Percentiles rank a stretch among this genome's conserved stretches.
Conservation (phyloP, 495 filamentous ascomycete species). For the Jackrogersella minutella region DNA sequence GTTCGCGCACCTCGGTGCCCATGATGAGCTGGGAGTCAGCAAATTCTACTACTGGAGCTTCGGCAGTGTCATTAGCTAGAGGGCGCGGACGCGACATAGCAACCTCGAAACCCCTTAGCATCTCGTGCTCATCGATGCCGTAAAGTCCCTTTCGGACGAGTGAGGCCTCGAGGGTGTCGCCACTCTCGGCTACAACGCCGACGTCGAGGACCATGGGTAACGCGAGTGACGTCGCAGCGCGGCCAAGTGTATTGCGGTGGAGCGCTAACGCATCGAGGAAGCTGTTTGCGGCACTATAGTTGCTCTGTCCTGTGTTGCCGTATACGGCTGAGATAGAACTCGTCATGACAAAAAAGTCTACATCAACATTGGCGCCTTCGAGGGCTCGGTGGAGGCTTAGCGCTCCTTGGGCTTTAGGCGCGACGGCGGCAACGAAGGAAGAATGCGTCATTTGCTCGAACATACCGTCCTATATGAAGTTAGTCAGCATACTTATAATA, state of each 20-base stretch:
- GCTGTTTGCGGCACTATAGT: conserved; percentile 59
- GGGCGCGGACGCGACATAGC: conserved; percentile 26
- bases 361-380: conserved; percentile 39
- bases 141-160: conserved; percentile 50
- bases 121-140: conserved; percentile 50
- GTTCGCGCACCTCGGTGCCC: neutral
- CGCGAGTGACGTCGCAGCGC: conserved; percentile 40
- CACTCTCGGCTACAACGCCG: conserved; percentile 51
- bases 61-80: neutral
- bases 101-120: conserved; percentile 46
- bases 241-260: conserved; percentile 16
- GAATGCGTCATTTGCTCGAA: conserved; percentile 49
- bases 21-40: no score
- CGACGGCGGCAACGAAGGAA: conserved; percentile 41
- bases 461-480: conserved; percentile 42
- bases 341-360: conserved; percentile 64
- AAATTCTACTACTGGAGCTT: no score
- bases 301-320: conserved; percentile 55
- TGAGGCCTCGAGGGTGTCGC: conserved; percentile 43
- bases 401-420: conserved; percentile 46
- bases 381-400: conserved; percentile 23
- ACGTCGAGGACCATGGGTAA: conserved; percentile 50
- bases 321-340: conserved; percentile 58
- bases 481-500: neutral
- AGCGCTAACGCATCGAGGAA: conserved; percentile 51